Percentiles rank a stretch among this genome's conserved stretches.
These are phyloP conservation scores for Solanum sejunctum DNA, from an alignment of 257 asterid species.

Conservation along the genomic window DNA sequence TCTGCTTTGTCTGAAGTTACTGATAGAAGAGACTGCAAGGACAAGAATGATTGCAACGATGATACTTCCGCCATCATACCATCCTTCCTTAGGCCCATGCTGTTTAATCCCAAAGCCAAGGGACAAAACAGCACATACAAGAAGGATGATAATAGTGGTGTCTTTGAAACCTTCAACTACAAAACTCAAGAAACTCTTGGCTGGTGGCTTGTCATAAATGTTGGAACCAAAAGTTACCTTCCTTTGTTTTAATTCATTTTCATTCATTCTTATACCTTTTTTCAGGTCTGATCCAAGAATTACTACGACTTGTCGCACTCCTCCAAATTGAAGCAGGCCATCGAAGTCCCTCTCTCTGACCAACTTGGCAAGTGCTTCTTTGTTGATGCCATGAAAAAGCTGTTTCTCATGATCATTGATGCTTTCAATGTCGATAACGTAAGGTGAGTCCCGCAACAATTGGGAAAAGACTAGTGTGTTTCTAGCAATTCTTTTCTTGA, in stretches of 20 bases:
- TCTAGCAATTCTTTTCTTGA: not conserved
- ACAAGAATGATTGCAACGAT: slow-evolving; percentile 2
- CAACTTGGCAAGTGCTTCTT: slow-evolving; percentile 1
- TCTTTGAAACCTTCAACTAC: slow-evolving; percentile 4
- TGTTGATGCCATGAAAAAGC: not conserved
- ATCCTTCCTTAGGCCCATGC: slow-evolving; percentile 3
- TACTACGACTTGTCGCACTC: not conserved
- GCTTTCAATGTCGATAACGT: not conserved
- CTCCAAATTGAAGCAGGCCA: not conserved
- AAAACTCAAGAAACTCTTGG: not conserved
- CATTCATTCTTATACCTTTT: not conserved
- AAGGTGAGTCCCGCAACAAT: not conserved
- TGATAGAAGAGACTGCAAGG: slow-evolving; percentile 7
- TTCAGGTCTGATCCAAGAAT: not conserved
- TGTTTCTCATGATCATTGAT: not conserved
- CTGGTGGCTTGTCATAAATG: not conserved
- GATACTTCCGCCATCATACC: slow-evolving; percentile 9
- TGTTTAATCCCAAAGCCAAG: slow-evolving; percentile 5
- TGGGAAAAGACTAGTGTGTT: not conserved
- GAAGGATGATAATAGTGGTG: slow-evolving; percentile 1
- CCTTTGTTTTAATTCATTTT: not conserved
- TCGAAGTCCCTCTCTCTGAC: not conserved
- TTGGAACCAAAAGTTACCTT: not conserved
- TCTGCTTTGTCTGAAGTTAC: slow-evolving; percentile 4
- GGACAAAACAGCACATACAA: slow-evolving; percentile 1